A percentile compares a stretch with the other conserved stretches of the same genome.
These are phyloP conservation scores for Trichoderma gamsii DNA, from an alignment of 495 filamentous ascomycete genomes.

Conservation along the genomic window DNA sequence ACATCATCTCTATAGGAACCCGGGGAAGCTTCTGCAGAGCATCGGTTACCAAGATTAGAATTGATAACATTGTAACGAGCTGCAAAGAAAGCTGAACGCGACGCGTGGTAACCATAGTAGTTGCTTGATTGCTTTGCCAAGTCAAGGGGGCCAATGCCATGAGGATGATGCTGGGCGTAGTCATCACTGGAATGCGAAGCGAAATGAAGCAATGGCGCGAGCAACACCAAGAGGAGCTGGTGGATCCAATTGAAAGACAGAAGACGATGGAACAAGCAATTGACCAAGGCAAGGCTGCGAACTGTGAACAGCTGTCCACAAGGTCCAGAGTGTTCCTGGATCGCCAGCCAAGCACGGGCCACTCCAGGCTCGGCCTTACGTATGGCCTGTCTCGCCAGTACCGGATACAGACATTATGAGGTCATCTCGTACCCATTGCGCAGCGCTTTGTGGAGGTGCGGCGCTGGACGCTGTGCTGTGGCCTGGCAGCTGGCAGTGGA, in stretches of 20 bases:
- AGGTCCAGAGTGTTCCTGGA: neutral
- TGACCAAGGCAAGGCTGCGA: neutral
- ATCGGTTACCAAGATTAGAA: neutral
- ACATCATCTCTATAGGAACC: neutral
- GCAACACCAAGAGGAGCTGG: too few species aligned
- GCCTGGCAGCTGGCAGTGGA: neutral
- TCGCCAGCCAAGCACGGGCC: constrained; percentile 3
- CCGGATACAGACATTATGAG: constrained; percentile 3
- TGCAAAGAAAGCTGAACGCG: too few species aligned
- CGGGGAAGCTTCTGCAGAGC: neutral
- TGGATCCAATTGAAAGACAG: too few species aligned
- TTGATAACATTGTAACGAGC: neutral
- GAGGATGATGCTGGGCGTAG: too few species aligned
- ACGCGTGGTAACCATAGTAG: too few species aligned
- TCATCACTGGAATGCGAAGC: too few species aligned
- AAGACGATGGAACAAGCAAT: neutral
- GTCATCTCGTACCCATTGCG: constrained; percentile 4
- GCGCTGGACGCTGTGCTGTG: neutral
- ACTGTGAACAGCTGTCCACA: neutral
- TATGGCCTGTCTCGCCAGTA: constrained; percentile 3
- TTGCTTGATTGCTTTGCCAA: too few species aligned
- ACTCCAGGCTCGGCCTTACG: neutral
- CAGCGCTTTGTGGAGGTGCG: neutral
- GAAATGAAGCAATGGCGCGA: too few species aligned
- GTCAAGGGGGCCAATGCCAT: too few species aligned